Base-by-base conservation (phyloP, 1,139 yeast species). In the Hyphopichia wangnamkhiaoensis region DNA sequence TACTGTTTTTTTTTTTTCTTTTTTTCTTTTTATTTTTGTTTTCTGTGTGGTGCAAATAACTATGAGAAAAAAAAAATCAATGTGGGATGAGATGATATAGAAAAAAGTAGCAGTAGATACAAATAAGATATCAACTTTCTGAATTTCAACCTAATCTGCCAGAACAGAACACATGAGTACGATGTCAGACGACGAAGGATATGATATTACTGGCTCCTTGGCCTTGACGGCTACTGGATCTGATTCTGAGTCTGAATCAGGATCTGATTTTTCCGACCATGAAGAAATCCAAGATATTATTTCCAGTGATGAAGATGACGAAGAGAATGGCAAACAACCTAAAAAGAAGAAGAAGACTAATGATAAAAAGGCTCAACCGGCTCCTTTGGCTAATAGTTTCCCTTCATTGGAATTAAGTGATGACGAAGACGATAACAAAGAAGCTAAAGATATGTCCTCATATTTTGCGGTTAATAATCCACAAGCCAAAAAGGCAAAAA, bases 401-500 rank as follows among this genome's bases (percentile, higher is more conserved):
- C 95, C 95, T 3, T 55, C 70, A 3, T 59, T 88, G 39, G 95
- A 87, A 52, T 62, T 83, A 6, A 80, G 86, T 1, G 93, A 82
- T 51, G 81, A 75, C 39, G 85, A 79, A 42, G 76, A 68, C 12
- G 72, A 61, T 4, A 58, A 48, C 5, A 64, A 58, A 2, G 67
- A 61, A 3, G 61, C 65, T n/a, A 68, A 71, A 13, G 79, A 76
- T 28, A 74, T 77, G 45, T 49, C 65, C 4, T 49, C 70, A 41
- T 56, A 67, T 56, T 59, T 75, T 49, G 63, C 61, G 37, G 56
- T 47, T 41, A 72, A 59, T 51, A 72, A 65, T 52, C 81, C 61
- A 53, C 71, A 44, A 16, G 80, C 76, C 21, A 79, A 80, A 43
- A 81, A 83, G 53, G 84, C 84, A 40, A 88, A 87, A 59, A 80